Evolutionary conservation across 2,329 filamentous ascomycete species (phyloP), one percentile per base, ranked within the genome.

Genomic region (Trichoderma guizhouense): DNA sequence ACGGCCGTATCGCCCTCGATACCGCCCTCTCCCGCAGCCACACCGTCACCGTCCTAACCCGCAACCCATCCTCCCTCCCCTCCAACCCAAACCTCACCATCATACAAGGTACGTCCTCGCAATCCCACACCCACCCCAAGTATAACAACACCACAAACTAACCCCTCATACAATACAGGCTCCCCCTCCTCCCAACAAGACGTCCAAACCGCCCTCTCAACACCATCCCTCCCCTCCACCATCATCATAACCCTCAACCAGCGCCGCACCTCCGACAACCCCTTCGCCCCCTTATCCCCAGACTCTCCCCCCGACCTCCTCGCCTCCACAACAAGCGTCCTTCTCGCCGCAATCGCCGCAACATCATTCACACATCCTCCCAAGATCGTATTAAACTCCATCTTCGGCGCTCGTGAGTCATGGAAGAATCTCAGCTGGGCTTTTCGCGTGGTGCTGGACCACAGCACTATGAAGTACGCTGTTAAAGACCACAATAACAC

Each of bases 171-270:
- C n/a, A n/a, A n/a, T n/a, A n/a, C n/a, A 71, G 85, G 85, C 55
- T 77, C 79, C 39, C 81, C 83, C 2, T 74, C 81, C 34, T 79
- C 80, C 12, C 74, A 75, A 36, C 47, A 77, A n/a, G 80, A 83
- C 75, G 77, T 87, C 60, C 75, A 77, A 53, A 72, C 60, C 47
- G 82, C 82, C 2, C 79, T 85, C 9, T 72, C 76, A 24, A 74
- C 76, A 1, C 73, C 77, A 9, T 47, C 12, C 1, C 66, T 66
- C 9, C 76, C 77, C 12, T 76, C 81, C 58, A 84, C 82, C 6
- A 79, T 89, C 28, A 78, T 89, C 47, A 79, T 85, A 24, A 84
- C 87, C 0, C 83, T 89, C 14, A 84, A 82, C 72, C 83, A 86
- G 1, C 81, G 82, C 7, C 83, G 86, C 39, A 78, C 78, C 7